phyloP scores from a whole-genome alignment of 805 yeast species.

The Starmerella apis region DNA sequence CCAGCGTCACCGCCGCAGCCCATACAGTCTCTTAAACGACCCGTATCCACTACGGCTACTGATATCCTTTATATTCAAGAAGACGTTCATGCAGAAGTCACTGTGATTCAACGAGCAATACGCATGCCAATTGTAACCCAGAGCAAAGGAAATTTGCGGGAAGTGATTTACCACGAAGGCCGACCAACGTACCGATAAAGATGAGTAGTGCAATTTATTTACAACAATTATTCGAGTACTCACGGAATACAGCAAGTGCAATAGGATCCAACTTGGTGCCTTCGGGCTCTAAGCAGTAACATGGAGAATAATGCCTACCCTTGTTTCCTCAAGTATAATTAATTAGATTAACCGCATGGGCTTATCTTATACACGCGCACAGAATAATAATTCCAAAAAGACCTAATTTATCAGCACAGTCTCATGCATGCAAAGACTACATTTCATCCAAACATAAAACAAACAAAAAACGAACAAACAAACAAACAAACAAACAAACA shows the following conservation, averaged over 20 bases:
- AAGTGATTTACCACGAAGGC: not conserved
- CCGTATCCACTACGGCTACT: not conserved
- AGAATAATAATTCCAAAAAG: no score
- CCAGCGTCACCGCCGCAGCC: not conserved
- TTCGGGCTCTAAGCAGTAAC: no score
- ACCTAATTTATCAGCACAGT: no score
- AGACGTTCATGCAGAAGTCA: not conserved
- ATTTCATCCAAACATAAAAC: no score
- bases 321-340: not conserved
- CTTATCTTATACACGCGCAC: no score
- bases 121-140: not conserved
- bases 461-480: no score
- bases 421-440: no score
- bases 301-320: no score
- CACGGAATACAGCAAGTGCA: no score
- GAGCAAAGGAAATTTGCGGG: not conserved
- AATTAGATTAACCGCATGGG: not conserved
- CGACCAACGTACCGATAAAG: not conserved
- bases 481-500: no score
- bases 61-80: not conserved
- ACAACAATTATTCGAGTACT: no score
- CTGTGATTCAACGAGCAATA: slow-evolving; percentile 2
- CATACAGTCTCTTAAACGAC: not conserved
- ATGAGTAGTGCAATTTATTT: not conserved
- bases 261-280: no score